Evolutionary conservation across 2,329 filamentous ascomycete species (phyloP).

Genomic region (Aspergillus aculeatinus): DNA sequence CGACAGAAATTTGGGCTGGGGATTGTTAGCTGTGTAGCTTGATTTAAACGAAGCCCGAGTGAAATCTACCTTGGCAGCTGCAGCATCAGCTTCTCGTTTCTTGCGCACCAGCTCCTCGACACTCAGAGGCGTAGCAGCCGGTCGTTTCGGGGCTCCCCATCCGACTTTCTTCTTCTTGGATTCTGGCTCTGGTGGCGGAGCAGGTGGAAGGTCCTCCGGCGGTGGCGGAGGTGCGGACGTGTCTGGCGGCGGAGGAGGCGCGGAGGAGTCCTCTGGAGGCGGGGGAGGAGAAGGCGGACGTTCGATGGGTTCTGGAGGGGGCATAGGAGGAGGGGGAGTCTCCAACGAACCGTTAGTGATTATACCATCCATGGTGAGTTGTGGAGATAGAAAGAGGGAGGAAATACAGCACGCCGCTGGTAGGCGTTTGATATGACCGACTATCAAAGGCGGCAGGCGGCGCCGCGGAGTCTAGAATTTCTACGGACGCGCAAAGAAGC

Average conservation of each 20-base stretch:
- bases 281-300: constrained; percentile 43
- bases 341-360: constrained; percentile 29
- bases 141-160: constrained; percentile 47
- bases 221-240: constrained; percentile 41
- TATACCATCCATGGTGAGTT: constrained; percentile 35
- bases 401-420: neutral
- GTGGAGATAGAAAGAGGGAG: neutral
- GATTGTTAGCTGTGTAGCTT: constrained; percentile 4
- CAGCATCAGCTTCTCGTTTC: constrained; percentile 82
- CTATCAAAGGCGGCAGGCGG: neutral
- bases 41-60: constrained; percentile 3
- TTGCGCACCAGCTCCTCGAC: constrained; percentile 82
- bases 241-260: constrained; percentile 46
- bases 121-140: constrained; percentile 60
- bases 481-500: constrained; percentile 22
- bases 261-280: constrained; percentile 36
- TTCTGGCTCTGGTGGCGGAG: constrained; percentile 45
- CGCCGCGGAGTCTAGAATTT: constrained; percentile 28
- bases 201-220: constrained; percentile 34
- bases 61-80: constrained; percentile 67
- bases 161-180: constrained; percentile 57
- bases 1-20: constrained; percentile 77
- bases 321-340: constrained; percentile 26
- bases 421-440: constrained; percentile 1
- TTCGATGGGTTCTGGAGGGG: constrained; percentile 38